These are phyloP conservation scores for Pleomassaria siparia DNA, from an alignment of 2,329 filamentous ascomycete genomes.

Conservation along the genomic window DNA sequence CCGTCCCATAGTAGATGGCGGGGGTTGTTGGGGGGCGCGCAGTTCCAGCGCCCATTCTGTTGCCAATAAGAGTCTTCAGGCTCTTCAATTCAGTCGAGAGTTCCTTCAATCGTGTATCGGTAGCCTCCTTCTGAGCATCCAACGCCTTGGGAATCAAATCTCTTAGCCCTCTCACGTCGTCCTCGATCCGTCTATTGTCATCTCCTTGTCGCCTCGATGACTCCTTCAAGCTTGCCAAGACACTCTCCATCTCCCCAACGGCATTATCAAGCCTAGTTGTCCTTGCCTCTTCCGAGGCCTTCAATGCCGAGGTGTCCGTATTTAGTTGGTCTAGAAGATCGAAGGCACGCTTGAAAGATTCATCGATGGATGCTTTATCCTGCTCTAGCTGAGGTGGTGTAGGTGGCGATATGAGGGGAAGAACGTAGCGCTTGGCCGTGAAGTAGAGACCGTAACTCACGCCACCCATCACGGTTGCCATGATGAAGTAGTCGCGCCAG, in stretches of 20 bases:
- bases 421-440: slow-evolving; percentile 85
- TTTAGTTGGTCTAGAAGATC: slow-evolving; percentile 86
- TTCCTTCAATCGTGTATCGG: slow-evolving; percentile 79
- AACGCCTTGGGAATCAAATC: slow-evolving; percentile 87
- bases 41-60: slow-evolving; percentile 52
- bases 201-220: slow-evolving; percentile 81
- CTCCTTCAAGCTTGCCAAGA: slow-evolving; percentile 78
- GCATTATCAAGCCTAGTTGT: slow-evolving; percentile 82
- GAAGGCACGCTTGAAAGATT: slow-evolving; percentile 91
- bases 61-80: slow-evolving; percentile 81
- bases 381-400: slow-evolving; percentile 92
- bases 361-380: slow-evolving; percentile 90
- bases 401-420: slow-evolving; percentile 86
- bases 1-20: slow-evolving; percentile 27
- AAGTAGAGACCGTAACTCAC: slow-evolving; percentile 87
- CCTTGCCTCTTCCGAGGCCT: slow-evolving; percentile 80
- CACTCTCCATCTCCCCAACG: slow-evolving; percentile 79
- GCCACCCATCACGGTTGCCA: slow-evolving; percentile 92
- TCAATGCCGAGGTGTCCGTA: slow-evolving; percentile 85
- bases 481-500: slow-evolving; percentile 99
- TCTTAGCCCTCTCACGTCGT: slow-evolving; percentile 81
- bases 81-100: slow-evolving; percentile 87
- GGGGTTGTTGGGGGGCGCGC: slow-evolving; percentile 26
- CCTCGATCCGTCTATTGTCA: slow-evolving; percentile 80
- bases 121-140: slow-evolving; percentile 80